Base-by-base conservation (phyloP, 208 protist species). In the Leishmania tropica region DNA sequence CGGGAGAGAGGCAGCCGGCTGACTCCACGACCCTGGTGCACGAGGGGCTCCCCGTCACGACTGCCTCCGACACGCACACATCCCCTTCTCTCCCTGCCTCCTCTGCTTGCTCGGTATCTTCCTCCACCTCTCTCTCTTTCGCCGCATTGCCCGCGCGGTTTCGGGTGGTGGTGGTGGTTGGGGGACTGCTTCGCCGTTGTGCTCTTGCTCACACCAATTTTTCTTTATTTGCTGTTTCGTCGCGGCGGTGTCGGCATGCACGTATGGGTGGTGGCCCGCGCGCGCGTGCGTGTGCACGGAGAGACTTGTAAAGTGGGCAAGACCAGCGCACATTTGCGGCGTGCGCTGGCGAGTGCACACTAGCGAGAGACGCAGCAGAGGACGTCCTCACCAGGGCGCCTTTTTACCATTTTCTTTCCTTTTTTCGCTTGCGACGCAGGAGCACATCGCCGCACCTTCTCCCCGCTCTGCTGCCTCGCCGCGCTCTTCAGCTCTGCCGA, bases 191-290 rank as follows among this genome's bases (percentile, higher is more conserved):
- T 40, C 5, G 19, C n/a, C 13, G 65, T 19, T 45, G 65, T 71
- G 40, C 76, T 74, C 56, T 81, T 28, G 71, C 53, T 75, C 48
- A 47, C 54, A 48, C 53, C 65, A 54, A 17, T 28, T 45, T 83
- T 8, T 58, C 7, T 76, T 17, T 35, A 3, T 17, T 53, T 53
- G 15, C 48, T 53, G 48, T 19, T 53, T 53, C 48, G 48, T 53
- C 48, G 48, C 56, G 21, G 56, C 21, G 56, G 56, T 62, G 58
- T 3, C 28, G 8, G 58, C 28, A 35, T 64, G 58, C 28, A 13
- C 28, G 58, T 31, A 64, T 64, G 28, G n/a, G 11, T 64, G 58
- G 24, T 64, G 58, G 58, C 58, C 58, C 58, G 8, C 35, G 58
- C 56, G 28, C 42, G 35, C 28, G 71, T 31, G n/a, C 28, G 58